Conservation (phyloP, 2,329 filamentous ascomycete species). For the Calonectria hongkongensis region DNA sequence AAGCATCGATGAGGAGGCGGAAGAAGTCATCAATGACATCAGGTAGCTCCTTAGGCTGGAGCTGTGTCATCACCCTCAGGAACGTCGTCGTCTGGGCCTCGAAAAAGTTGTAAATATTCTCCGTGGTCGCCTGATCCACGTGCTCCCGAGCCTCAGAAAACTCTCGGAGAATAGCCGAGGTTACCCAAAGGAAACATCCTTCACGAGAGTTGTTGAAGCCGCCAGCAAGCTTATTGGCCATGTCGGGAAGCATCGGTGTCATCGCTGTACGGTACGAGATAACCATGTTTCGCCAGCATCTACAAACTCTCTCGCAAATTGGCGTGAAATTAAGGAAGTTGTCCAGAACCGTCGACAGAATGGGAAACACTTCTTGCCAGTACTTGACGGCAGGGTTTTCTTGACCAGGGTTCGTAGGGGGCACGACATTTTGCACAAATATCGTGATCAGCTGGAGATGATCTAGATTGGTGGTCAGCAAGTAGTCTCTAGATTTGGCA, state of each 20-base stretch:
- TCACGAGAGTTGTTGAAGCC: constrained; percentile 92
- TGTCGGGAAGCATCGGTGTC: constrained; percentile 86
- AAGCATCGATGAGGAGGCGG: constrained; percentile 91
- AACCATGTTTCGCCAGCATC: constrained; percentile 97
- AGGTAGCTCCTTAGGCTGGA: constrained; percentile 84
- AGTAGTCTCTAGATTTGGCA: not conserved
- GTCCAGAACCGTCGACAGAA: constrained; percentile 89
- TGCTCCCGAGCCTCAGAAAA: constrained; percentile 94
- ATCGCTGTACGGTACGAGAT: constrained; percentile 95
- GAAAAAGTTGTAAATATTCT: constrained; percentile 95
- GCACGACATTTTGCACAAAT: constrained; percentile 86
- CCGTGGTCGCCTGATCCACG: constrained; percentile 86
- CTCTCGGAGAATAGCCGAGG: constrained; percentile 93
- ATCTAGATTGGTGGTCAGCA: constrained; percentile 71
- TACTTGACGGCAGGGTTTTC: constrained; percentile 96
- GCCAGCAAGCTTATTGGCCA: constrained; percentile 91
- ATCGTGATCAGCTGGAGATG: constrained; percentile 94
- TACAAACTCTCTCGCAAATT: constrained; percentile 93
- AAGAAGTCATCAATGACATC: constrained; percentile 97
- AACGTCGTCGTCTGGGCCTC: constrained; percentile 94
- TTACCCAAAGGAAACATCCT: constrained; percentile 99
- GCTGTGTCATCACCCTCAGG: constrained; percentile 89
- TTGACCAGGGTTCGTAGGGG: constrained; percentile 81
- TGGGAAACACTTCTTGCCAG: constrained; percentile 94
- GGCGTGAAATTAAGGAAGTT: constrained; percentile 91